These are phyloP conservation scores for Lenwebbia sp. DNA, from an alignment of 345 rosid genomes.

Conservation along the genomic window DNA sequence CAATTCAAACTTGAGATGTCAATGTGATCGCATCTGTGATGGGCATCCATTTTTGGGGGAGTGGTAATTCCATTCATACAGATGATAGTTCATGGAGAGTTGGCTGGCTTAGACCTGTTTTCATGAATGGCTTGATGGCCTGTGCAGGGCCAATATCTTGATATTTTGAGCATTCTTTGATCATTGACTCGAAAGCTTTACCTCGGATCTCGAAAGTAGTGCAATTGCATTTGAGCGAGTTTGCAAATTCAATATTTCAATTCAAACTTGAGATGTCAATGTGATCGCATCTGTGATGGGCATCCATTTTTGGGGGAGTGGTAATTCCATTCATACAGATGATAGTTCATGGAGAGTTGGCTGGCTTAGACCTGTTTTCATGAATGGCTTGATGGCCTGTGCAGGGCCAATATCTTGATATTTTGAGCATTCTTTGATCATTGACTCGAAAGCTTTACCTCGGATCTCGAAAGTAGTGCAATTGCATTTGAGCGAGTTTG, in stretches of 20 bases:
- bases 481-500: not conserved
- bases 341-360: not conserved
- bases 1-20: not conserved
- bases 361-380: not conserved
- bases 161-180: not conserved
- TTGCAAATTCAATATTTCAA: not conserved
- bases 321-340: not conserved
- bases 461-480: not conserved
- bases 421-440: not conserved
- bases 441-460: not conserved
- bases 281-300: not conserved
- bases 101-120: not conserved
- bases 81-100: not conserved
- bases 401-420: not conserved
- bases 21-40: not conserved
- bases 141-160: not conserved
- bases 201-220: too few relatives aligned
- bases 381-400: not conserved
- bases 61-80: not conserved
- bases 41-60: not conserved
- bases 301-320: not conserved
- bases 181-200: not conserved
- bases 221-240: not conserved
- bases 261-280: not conserved
- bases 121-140: not conserved